Conservation (phyloP, 148 eudicot genomes). For the Chenopodium berlandieri region DNA sequence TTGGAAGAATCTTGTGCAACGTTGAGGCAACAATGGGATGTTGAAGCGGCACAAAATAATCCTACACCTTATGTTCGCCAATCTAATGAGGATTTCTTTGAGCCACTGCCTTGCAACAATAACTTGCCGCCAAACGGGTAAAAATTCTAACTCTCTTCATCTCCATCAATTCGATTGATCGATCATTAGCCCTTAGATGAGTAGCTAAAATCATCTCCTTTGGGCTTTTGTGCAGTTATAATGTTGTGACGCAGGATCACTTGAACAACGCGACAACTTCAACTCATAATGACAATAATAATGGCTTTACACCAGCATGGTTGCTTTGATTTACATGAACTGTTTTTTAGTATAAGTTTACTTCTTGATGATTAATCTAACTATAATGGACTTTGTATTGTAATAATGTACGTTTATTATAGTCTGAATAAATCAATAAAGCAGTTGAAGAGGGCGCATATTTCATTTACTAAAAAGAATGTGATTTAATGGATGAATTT, state of each 20-base stretch:
- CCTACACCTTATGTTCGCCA: constrained; percentile 21
- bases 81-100: constrained; percentile 29
- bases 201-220: background rate
- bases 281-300: constrained; percentile 11
- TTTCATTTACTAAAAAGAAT: background rate
- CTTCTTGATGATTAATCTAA: background rate
- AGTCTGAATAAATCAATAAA: background rate
- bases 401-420: background rate
- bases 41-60: background rate
- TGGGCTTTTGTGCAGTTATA: background rate
- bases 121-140: constrained; percentile 24
- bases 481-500: background rate
- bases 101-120: constrained; percentile 35
- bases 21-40: constrained; percentile 32
- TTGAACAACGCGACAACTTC: constrained; percentile 34
- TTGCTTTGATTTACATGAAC: constrained; percentile 25
- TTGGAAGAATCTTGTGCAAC: constrained; percentile 40
- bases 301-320: constrained; percentile 26
- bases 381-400: background rate
- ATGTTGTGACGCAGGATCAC: constrained; percentile 19
- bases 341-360: background rate
- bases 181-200: too few relatives aligned
- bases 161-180: too few relatives aligned
- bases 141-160: background rate
- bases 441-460: background rate